Base-by-base conservation (phyloP, 169 alveolate species). In the Cryptosporidium tyzzeri region DNA sequence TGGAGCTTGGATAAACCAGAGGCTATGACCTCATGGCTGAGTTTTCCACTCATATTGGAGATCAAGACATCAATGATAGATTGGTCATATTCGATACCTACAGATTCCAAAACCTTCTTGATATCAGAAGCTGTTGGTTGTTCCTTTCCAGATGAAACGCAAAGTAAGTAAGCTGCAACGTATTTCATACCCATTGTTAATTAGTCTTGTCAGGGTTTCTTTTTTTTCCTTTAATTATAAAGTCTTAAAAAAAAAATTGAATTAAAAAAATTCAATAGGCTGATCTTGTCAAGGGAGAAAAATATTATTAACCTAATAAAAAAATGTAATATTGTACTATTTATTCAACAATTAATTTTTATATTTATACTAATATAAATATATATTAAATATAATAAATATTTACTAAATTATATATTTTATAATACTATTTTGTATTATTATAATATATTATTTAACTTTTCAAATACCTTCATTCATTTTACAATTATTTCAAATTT, bases 131-230 rank as follows among this genome's bases (percentile, higher is more conserved):
- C 86, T 26, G 94, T 70, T 74, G 95, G 95, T 23, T 75, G 84
- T 35, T 91, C 92, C 44, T 87, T 92, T 69, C 95, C 95, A 53
- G 92, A 70, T 70, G 91, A 84, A 45, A 92, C 93, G 58, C 87
- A 85, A 92, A 93, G 91, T 41, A 93, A 92, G 86, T 92, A 93
- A 26, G 95, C 94, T 35, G 93, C 94, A 26, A 92, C 95, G 94
- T 93, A 93, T 73, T 93, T 93, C 94, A 93, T 92, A 71, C 86
- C 85, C 85, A 85, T 71, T 65, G 59, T 59, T 45, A 51, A 29
- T 53, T 29, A 67, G 41, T 58, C n/a, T 84, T 68, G 10, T 21
- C 33, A 37, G 41, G 65, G 23, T 31, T 51, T 53, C 10, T 62
- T 35, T 7, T 59, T 5, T 5, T 48, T 21, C 55, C 45, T 29